These are phyloP conservation scores for Diaporthe eres DNA, from an alignment of 2,329 filamentous ascomycete genomes.

Conservation along the genomic window DNA sequence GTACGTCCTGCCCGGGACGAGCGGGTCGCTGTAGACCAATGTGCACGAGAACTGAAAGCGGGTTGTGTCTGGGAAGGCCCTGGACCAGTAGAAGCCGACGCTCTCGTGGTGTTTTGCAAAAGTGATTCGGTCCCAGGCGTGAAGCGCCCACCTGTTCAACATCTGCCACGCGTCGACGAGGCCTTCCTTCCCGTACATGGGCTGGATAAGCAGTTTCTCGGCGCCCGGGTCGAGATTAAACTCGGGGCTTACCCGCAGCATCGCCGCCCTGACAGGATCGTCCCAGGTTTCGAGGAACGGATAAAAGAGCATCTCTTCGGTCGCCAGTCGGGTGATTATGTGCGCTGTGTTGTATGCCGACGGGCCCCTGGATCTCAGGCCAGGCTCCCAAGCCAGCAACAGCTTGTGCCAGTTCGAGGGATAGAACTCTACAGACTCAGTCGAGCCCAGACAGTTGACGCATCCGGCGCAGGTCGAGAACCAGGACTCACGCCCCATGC, in stretches of 20 bases:
- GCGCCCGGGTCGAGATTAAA: background rate
- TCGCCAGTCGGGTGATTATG: background rate
- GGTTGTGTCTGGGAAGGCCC: conserved; percentile 2
- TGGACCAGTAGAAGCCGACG: conserved; percentile 13
- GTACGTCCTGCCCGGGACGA: background rate
- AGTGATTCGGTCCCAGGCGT: background rate
- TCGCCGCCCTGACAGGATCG: conserved; percentile 8
- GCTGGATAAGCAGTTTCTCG: background rate
- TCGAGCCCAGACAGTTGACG: conserved; percentile 14
- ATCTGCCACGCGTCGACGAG: background rate
- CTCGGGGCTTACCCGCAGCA: background rate
- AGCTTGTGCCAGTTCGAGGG: background rate
- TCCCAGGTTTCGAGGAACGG: background rate
- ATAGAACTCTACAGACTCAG: background rate
- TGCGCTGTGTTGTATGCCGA: background rate
- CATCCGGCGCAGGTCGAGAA: conserved; percentile 14
- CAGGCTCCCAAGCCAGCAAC: background rate
- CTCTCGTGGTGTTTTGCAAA: conserved; percentile 4
- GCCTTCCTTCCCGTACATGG: conserved; percentile 11
- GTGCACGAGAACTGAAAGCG: background rate
- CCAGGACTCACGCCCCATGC: conserved; percentile 11
- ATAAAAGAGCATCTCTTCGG: background rate
- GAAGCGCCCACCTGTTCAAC: background rate
- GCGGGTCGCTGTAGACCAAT: background rate
- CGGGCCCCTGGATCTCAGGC: background rate